phyloP scores from a whole-genome alignment of 2,329 filamentous ascomycete genomes.

The Exserohilum rostratum region DNA sequence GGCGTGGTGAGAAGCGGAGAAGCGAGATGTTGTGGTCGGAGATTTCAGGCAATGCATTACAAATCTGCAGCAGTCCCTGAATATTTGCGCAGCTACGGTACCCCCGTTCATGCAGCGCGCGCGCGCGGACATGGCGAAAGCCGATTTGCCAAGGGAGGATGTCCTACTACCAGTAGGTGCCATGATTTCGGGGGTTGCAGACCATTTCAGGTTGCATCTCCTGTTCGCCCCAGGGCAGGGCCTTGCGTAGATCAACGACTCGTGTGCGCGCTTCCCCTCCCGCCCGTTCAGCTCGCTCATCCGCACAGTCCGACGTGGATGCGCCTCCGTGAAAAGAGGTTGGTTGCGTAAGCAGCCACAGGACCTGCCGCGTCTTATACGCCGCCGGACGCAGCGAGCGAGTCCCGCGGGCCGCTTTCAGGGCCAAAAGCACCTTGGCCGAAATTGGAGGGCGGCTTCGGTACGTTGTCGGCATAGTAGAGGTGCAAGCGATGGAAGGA shows the following conservation, averaged over 20 bases:
- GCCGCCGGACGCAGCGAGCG: neutral
- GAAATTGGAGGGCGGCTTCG: neutral
- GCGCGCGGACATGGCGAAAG: neutral
- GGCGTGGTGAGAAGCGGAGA: neutral
- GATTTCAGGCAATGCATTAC: neutral
- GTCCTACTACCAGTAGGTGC: conserved; percentile 3
- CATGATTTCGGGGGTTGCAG: conserved; percentile 2
- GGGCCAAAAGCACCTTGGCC: neutral
- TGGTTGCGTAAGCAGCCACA: too few species aligned
- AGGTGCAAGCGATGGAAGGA: neutral
- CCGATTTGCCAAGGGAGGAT: neutral
- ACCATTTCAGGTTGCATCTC: conserved; percentile 1
- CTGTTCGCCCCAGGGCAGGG: neutral
- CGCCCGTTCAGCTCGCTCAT: neutral
- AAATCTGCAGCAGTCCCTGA: neutral
- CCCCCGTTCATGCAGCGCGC: neutral
- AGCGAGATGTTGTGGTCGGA: neutral
- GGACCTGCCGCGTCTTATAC: neutral
- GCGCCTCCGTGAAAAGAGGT: too few species aligned
- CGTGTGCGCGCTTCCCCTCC: neutral
- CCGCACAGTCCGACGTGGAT: neutral
- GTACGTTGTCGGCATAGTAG: neutral
- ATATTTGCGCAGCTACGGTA: neutral
- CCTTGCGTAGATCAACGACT: neutral
- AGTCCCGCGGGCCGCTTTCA: neutral